Evolutionary conservation across 73 alveolate species (phyloP), one percentile per base, ranked within the genome.

Genomic region (Paramecium caudatum): DNA sequence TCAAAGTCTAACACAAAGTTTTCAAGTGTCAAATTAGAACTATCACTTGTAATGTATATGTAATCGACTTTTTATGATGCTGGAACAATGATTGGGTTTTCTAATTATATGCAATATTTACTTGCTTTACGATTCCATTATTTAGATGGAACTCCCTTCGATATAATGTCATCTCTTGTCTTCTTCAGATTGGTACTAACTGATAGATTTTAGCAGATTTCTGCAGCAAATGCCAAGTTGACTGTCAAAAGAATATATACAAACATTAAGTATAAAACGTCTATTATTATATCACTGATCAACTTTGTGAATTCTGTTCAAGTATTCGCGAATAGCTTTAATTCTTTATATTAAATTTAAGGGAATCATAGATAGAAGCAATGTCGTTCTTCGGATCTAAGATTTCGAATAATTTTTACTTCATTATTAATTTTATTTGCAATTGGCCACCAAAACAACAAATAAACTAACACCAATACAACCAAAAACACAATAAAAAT

Each of bases 361-460:
- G 5, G 93, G 93, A 12, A 86, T 86, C 85, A 86, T 62, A 41
- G 90, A 62, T 15, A 86, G 43, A 17, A 86, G 47, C 23, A 78
- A 46, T 17, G 93, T 63, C 1, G 93, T 86, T 45, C 82, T 86
- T 63, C 81, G 37, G 39, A 78, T 86, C 93, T 86, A 86, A 1
- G 19, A 82, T 47, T 1, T 5, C 6, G 1, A 46, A 3, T 21
- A 25, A 45, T 23, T 12, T 23, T 46, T 86, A 86, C 93, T 78
- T 86, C 93, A 15, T 61, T 86, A 46, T 70, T 86, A 2, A 86
- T 86, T 63, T 86, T 86, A 17, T 47, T 61, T 2, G 68, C 93
- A 63, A 63, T 43, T 5, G 93, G 93, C 47, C 61, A 41, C 93
- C 93, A 86, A 78, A 86, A 86, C 30, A 86, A 70, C 5, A 86